Base-by-base conservation (phyloP, 1,139 yeast genomes). In the Candida sp. region DNA sequence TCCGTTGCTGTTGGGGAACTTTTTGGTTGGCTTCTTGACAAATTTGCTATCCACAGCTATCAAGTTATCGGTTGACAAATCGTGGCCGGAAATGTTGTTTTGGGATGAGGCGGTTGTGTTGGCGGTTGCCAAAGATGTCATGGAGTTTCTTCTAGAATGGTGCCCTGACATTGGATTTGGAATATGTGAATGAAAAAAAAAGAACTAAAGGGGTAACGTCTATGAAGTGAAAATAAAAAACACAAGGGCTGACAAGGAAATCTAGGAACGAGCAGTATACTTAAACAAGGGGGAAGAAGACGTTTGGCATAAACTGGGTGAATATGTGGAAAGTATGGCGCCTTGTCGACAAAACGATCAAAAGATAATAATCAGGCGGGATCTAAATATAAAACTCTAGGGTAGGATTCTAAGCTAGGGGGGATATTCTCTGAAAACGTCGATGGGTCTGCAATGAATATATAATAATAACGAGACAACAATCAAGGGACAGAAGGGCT, bases 31-130 rank as follows among this genome's bases (percentile, higher is more conserved):
- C 50, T 67, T 70, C 50, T 72, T 71, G 30, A 60, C 57, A 54
- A 81, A 78, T 55, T 68, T 70, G 37, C 66, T 69, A 26, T 79
- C 83, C 39, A 78, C 58, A 9, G 63, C 58, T 44, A 77, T 53
- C 49, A 80, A 62, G 44, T 70, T 69, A 41, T 70, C 80, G 2
- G 83, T 79, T 5, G 81, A 72, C 46, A 73, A 54, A 41, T 67
- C 67, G 31, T 47, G 41, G 5, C 41, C 47, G 7, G 53, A 40
- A 5, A 34, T 31, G n/a, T 32, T 45, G 27, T 39, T 46, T 28
- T 27, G 27, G 11, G 44, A 40, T 27, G 53, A 35, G 33, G 51
- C 22, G 3, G 52, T 42, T 3, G 65, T 59, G 30, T 52, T 57
- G 26, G 60, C 43, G 4, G 69, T 62, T 6, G 73, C 62, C 17